phyloP scores from a whole-genome alignment of 2,329 filamentous ascomycete species.

The Boeremia exigua region DNA sequence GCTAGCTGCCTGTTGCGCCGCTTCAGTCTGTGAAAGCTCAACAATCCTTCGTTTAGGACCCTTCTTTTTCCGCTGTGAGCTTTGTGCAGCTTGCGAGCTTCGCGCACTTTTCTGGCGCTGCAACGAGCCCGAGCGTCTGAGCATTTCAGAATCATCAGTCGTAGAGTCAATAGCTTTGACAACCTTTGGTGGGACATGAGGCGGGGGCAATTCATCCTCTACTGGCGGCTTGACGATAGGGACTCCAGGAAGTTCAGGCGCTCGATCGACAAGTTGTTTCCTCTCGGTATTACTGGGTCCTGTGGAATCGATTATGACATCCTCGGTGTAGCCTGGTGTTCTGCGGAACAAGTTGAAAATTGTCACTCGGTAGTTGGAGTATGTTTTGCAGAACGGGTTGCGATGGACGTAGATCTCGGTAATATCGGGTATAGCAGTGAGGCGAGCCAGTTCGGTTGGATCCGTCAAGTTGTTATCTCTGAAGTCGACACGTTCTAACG shows the following conservation, averaged over 20 bases:
- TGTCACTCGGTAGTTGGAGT: slow-evolving; percentile 81
- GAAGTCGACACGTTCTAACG: slow-evolving; percentile 87
- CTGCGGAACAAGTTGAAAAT: slow-evolving; percentile 97
- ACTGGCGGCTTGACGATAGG: slow-evolving; percentile 76
- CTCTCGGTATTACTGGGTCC: slow-evolving; percentile 85
- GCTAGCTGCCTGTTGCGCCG: slow-evolving; percentile 39
- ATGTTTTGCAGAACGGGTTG: slow-evolving; percentile 89
- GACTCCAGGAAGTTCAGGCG: slow-evolving; percentile 74
- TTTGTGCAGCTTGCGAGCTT: slow-evolving; percentile 39
- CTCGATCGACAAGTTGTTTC: slow-evolving; percentile 82
- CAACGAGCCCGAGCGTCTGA: slow-evolving; percentile 36
- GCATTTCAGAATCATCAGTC: slow-evolving; percentile 22
- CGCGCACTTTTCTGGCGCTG: slow-evolving; percentile 46
- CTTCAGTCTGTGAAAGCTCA: slow-evolving; percentile 59
- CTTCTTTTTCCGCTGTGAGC: slow-evolving; percentile 65
- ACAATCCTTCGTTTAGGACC: slow-evolving; percentile 63
- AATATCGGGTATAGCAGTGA: slow-evolving; percentile 90
- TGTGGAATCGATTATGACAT: slow-evolving; percentile 85
- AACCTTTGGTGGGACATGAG: slow-evolving; percentile 65
- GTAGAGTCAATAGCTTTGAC: slow-evolving; percentile 35
- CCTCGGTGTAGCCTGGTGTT: slow-evolving; percentile 87
- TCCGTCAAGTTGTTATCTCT: slow-evolving; percentile 92
- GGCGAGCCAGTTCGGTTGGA: slow-evolving; percentile 83
- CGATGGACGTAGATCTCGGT: slow-evolving; percentile 90
- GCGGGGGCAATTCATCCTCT: slow-evolving; percentile 64